These are phyloP conservation scores for Suhomyces choctaworum DNA, from an alignment of 1,139 yeast species.

Conservation along the genomic window DNA sequence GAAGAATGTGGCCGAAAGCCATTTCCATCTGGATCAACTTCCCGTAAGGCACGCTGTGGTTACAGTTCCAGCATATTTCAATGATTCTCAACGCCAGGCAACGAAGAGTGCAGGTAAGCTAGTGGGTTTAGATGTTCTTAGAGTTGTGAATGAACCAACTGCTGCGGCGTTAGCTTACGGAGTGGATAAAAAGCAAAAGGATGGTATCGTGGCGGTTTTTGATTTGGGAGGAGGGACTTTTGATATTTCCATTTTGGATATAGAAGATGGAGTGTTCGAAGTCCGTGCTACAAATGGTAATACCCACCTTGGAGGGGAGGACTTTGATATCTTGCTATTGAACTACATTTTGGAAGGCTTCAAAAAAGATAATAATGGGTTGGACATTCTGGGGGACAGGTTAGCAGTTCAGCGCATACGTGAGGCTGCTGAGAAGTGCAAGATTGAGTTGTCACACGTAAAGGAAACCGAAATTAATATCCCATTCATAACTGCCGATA, in stretches of 20 bases:
- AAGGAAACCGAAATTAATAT: constrained; percentile 56
- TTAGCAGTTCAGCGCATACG: constrained; percentile 65
- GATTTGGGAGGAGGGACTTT: constrained; percentile 87
- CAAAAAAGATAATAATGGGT: constrained; percentile 39
- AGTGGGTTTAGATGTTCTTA: constrained; percentile 63
- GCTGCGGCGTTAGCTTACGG: constrained; percentile 86
- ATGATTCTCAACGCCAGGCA: constrained; percentile 77
- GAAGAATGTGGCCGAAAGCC: constrained; percentile 56
- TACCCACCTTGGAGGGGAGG: constrained; percentile 84
- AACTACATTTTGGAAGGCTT: constrained; percentile 53
- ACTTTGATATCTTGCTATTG: constrained; percentile 65
- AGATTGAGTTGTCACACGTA: constrained; percentile 68
- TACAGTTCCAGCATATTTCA: constrained; percentile 80
- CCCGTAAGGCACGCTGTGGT: constrained; percentile 62
- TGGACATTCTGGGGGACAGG: constrained; percentile 45
- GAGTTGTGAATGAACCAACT: constrained; percentile 79
- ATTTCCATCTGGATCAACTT: constrained; percentile 31
- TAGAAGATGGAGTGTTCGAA: constrained; percentile 80
- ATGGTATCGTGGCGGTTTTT: constrained; percentile 71
- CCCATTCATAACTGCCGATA: constrained; percentile 58
- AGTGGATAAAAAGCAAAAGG: constrained; percentile 50
- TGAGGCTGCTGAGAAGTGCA: constrained; percentile 71
- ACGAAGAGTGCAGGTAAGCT: constrained; percentile 70
- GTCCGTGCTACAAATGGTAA: constrained; percentile 83
- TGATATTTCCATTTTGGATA: constrained; percentile 76